Evolutionary conservation across 306 rosid genomes (phyloP), one percentile per base, ranked within the genome.

Genomic region (Trifolium pratense): DNA sequence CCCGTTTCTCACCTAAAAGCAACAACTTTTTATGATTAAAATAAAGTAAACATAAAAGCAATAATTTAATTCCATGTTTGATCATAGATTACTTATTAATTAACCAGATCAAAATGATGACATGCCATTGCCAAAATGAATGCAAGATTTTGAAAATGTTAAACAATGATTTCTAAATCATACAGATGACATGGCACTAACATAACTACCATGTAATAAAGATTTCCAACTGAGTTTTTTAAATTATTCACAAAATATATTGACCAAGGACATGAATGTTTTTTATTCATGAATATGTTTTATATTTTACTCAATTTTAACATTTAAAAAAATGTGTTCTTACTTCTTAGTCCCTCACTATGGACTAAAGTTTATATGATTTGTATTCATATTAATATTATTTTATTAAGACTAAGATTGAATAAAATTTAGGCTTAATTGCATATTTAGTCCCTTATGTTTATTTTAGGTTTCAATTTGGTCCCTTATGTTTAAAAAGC

Each of bases 1-100:
- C 29, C 97, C 99, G 73, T 89, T 91, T 77, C 99, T 87, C 75
- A 94, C 99, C 99, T 94, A 76, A 80, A 71, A 70, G 56, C 74
- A 81, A 78, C 40, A 77, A 60, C 13, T 64, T 21, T 75, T 25
- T 51, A 68, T 37, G 67, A 68, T 62, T 29, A 57, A 26, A 26
- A 26, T 5, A 26, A 26, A 53, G 73, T 18, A 52, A 60, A 23
- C 34, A 21, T 40, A 29, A 53, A 77, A 32, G 68, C 46, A 29
- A 6, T 61, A 49, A 51, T 17, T 67, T 61, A 37, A 49, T 16
- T 66, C 59, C 57, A 67, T 16, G 11, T 74, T 36, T 48, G 21
- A 10, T 36, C 34, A 25, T 36, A 23, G 43, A 13, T 53, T 62
- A 34, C 56, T 48, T 42, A 10, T 20, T 78, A 51, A 74, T 65